These are phyloP conservation scores for Prunus campanulata DNA, from an alignment of 306 rosid genomes.

Conservation along the genomic window DNA sequence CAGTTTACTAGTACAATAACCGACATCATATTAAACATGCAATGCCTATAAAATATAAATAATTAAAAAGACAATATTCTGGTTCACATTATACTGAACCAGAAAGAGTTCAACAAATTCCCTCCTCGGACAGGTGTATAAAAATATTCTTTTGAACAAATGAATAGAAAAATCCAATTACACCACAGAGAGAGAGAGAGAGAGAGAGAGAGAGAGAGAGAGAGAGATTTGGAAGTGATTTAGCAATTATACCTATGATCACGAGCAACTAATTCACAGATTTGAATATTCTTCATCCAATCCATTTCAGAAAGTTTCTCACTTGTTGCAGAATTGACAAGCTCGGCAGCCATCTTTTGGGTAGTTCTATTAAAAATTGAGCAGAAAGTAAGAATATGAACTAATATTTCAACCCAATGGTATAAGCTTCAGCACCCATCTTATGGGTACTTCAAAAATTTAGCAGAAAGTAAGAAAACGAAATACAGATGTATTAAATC, in stretches of 20 bases:
- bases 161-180: background rate
- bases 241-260: constrained; percentile 61
- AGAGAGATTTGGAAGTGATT: background rate
- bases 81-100: background rate
- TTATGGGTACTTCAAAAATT: too few relatives aligned
- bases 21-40: background rate
- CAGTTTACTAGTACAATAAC: background rate
- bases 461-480: background rate
- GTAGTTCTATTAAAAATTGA: constrained; percentile 11
- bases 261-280: constrained; percentile 80
- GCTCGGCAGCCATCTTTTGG: constrained; percentile 78
- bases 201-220: background rate
- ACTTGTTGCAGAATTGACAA: constrained; percentile 81
- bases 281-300: constrained; percentile 84
- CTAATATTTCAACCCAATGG: background rate
- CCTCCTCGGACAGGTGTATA: background rate
- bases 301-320: constrained; percentile 75
- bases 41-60: background rate
- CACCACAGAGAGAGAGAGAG: background rate
- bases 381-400: constrained; percentile 5
- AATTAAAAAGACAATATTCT: background rate
- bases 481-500: background rate
- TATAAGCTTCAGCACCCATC: background rate
- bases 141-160: background rate
- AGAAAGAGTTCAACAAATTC: background rate